Conservation (phyloP, 2,329 filamentous ascomycete genomes). For the Fusarium sp. region DNA sequence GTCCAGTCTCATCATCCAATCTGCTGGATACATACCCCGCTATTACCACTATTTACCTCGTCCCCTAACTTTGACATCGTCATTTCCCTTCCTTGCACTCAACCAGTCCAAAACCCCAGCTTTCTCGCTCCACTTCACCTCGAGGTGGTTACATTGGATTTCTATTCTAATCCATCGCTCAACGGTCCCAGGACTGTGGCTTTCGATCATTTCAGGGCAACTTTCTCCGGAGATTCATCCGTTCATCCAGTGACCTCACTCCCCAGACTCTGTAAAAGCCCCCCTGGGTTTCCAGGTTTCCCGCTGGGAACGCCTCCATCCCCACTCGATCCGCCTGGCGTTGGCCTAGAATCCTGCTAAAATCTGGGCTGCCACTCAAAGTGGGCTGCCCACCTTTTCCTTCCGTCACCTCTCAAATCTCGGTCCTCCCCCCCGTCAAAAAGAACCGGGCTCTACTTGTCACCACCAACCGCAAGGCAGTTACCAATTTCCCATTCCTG, state of each 20-base stretch:
- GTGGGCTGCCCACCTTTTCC: conserved; percentile 45
- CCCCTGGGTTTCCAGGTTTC: conserved; percentile 42
- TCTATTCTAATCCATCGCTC: not conserved
- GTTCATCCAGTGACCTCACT: conserved; percentile 39
- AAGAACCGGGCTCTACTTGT: conserved; percentile 44
- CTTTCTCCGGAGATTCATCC: conserved; percentile 16
- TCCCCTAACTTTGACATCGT: conserved; percentile 24
- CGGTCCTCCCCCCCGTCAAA: conserved; percentile 40
- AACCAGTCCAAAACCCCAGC: conserved; percentile 1
- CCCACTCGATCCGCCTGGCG: conserved; percentile 42
- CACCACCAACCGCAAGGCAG: conserved; percentile 43
- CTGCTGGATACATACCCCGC: conserved; percentile 28
- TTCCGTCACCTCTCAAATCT: conserved; percentile 45
- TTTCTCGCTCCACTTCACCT: not conserved
- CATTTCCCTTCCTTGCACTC: conserved; percentile 19
- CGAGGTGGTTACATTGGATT: not conserved
- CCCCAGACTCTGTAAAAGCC: conserved; percentile 10
- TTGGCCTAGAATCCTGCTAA: conserved; percentile 47
- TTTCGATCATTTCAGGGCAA: conserved; percentile 10
- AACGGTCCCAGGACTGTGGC: conserved; percentile 5
- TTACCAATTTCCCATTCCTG: conserved; percentile 39
- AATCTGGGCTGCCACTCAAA: conserved; percentile 44
- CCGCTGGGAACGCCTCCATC: conserved; percentile 40
- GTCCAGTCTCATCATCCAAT: conserved; percentile 23
- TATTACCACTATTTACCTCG: conserved; percentile 22